phyloP scores from a whole-genome alignment of 1,284 basidiomycete genomes.

The Veloboletus limbatus region DNA sequence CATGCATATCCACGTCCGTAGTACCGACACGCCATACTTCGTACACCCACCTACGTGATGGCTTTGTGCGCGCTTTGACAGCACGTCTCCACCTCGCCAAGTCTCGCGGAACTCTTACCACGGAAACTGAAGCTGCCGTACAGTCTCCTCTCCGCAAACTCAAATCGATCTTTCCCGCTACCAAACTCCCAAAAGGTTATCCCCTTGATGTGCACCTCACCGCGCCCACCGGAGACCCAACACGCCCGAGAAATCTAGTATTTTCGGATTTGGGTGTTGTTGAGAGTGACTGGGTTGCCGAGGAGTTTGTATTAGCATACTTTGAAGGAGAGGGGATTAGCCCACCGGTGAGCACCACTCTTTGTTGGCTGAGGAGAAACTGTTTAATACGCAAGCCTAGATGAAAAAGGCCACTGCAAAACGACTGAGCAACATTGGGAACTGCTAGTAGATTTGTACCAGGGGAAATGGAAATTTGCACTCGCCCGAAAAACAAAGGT shows the following conservation, averaged over 20 bases:
- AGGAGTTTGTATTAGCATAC: constrained; percentile 70
- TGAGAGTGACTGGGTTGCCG: constrained; percentile 71
- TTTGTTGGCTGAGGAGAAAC: background rate
- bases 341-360: constrained; percentile 54
- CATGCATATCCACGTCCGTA: constrained; percentile 28
- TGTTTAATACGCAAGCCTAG: constrained; percentile 27
- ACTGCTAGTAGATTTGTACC: constrained; percentile 23
- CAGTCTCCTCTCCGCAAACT: constrained; percentile 67
- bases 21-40: constrained; percentile 82
- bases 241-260: constrained; percentile 53
- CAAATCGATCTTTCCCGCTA: constrained; percentile 73
- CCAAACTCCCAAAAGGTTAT: constrained; percentile 59
- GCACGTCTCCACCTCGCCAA: constrained; percentile 57
- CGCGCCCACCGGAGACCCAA: constrained; percentile 44
- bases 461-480: too few species aligned
- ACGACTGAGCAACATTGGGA: constrained; percentile 19
- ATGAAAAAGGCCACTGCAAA: constrained; percentile 40
- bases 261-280: constrained; percentile 70
- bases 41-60: constrained; percentile 81
- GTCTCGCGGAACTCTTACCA: constrained; percentile 49
- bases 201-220: constrained; percentile 69
- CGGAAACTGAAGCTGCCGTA: constrained; percentile 54
- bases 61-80: constrained; percentile 76
- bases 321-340: constrained; percentile 70
- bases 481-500: too few species aligned